These are phyloP conservation scores for Trichocomaceae sp. DNA, from an alignment of 2,329 filamentous ascomycete genomes.

Conservation along the genomic window DNA sequence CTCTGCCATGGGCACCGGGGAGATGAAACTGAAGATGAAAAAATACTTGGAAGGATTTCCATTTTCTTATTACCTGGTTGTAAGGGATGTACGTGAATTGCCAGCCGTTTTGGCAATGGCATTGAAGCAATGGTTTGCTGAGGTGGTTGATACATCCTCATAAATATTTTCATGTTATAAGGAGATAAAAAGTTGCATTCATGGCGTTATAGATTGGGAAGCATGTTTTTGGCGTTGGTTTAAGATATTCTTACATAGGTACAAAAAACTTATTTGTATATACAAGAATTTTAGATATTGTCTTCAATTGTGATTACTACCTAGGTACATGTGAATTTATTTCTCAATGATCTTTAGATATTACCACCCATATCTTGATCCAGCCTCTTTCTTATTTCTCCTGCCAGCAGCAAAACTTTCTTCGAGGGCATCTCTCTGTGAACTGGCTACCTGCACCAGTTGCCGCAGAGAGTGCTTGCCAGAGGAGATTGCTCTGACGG, in stretches of 20 bases:
- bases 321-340: background rate
- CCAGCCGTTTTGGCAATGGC: slow-evolving; percentile 80
- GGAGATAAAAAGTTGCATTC: slow-evolving; percentile 9
- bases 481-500: slow-evolving; percentile 72
- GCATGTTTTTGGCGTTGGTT: slow-evolving; percentile 5
- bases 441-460: slow-evolving; percentile 74
- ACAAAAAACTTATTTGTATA: background rate
- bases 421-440: slow-evolving; percentile 78
- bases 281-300: background rate
- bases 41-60: slow-evolving; percentile 93
- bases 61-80: slow-evolving; percentile 94
- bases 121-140: slow-evolving; percentile 91
- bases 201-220: slow-evolving; percentile 1
- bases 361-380: slow-evolving; percentile 76
- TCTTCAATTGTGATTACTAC: background rate
- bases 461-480: slow-evolving; percentile 87
- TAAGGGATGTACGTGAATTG: slow-evolving; percentile 84
- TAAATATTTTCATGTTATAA: slow-evolving; percentile 14
- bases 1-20: slow-evolving; percentile 48
- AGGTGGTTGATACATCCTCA: slow-evolving; percentile 49
- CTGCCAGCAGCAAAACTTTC: slow-evolving; percentile 82
- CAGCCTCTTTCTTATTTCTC: slow-evolving; percentile 73
- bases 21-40: slow-evolving; percentile 68
- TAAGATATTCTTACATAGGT: background rate
- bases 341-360: background rate